Base-by-base conservation (phyloP, 169 alveolate species). In the Eimeria zaria region DNA sequence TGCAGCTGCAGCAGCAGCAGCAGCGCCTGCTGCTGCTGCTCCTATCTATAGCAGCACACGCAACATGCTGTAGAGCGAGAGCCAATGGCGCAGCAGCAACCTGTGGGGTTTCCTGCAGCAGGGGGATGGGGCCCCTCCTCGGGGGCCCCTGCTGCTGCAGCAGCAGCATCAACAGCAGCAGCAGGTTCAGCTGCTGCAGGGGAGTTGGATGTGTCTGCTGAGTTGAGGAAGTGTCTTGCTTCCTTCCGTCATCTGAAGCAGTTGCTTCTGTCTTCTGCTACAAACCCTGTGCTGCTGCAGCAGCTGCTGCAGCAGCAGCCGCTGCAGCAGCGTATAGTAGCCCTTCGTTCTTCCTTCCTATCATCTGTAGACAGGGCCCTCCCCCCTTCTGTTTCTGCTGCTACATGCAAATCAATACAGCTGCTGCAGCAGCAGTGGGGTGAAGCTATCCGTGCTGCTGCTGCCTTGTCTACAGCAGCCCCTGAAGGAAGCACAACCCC, bases 311-410 rank as follows among this genome's bases (percentile, higher is more conserved):
- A 83, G 91, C 91, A 83, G 91, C 91, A 20, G 62, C 69, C 91
- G 74, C 73, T 91, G 83, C 91, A 76, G 60, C 91, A 91, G 58
- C 91, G 91, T 39, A 55, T 91, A 53, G 58, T 85, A 33, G 84
- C 96, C 39, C 85, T 91, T 8, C 91, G 87, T 9, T 55, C 91
- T 3, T 71, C 96, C 16, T 91, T 91, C 30, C 91, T 76, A 53
- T 85, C 96, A 30, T 46, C 51, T 71, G 85, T 91, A 12, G 96
- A 91, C 85, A 69, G 96, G n/a, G 96, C 96, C 24, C 91, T 91
- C 27, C 96, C 96, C 67, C 96, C 78, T 39, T 58, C 76, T 30
- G 88, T 80, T 16, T 62, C 96, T 27, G 74, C 90, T 12, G 74
- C 69, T 24, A 80, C 83, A 27, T 91, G 76, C 91, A 62, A n/a